Base-by-base conservation (phyloP, 208 protist species). In the Trypanosoma rangeli region DNA sequence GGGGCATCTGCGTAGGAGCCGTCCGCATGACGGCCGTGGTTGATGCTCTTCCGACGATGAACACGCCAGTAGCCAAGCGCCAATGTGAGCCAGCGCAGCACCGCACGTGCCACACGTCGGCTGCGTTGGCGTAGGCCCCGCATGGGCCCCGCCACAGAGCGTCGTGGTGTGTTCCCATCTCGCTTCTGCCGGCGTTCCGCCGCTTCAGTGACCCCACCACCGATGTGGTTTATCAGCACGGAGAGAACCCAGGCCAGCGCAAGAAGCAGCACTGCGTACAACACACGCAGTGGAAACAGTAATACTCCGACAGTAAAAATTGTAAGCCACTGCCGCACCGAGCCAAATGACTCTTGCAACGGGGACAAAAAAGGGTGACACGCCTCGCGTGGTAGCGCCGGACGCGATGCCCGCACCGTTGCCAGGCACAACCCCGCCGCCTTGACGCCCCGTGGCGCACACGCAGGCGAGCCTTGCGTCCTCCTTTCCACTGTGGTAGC, bases 61-160 rank as follows among this genome's bases (percentile, higher is more conserved):
- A 70, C 52, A 48, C 52, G 55, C 29, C 29, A 63, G 42, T 70
- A 70, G 2, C 65, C 65, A 28, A 70, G 33, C 3, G 54, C n/a
- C 13, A 70, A 44, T 44, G 26, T 31, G 24, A 24, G 5, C 55
- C 65, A 70, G 1, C 55, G 52, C 13, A 39, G 3, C 20, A 63
- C 24, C 4, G 5, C 7, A 53, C 54, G 16, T 22, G 24, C 4
- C 22, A 55, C 9, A 18, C 31, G 55, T 10, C 24, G 54, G 39
- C n/a, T n/a, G n/a, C n/a, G n/a, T n/a, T n/a, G n/a, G n/a, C n/a
- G n/a, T n/a, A n/a, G 24, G 20, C 20, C 26, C 0, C 37, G 37
- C 37, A 4, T 42, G 7, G 37, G 37, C 10, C 7, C 37, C 37
- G 4, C 7, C 10, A 42, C 37, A 42, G 5, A 42, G 4, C 15